Conservation (phyloP, 164 flowering plant genomes). For the Buxus sempervirens region DNA sequence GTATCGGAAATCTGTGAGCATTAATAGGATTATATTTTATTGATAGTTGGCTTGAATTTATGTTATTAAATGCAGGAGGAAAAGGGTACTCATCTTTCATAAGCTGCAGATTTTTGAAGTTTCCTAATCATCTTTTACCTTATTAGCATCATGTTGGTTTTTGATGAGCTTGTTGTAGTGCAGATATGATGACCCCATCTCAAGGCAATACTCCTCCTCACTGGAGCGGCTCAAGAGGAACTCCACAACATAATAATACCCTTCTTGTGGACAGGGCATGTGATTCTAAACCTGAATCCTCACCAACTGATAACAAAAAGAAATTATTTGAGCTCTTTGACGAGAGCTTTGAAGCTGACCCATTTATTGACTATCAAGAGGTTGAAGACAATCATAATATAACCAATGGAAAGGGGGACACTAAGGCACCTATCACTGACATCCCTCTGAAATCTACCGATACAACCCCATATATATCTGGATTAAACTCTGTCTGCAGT, state of each 20-base stretch:
- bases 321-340: conserved; percentile 61
- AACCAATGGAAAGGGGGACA: conserved; percentile 16
- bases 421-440: conserved; percentile 14
- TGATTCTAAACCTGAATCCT: conserved; percentile 24
- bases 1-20: neutral
- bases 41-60: neutral
- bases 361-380: conserved; percentile 10
- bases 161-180: conserved; percentile 12
- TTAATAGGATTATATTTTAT: neutral
- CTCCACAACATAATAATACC: conserved; percentile 30
- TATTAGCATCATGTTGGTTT: neutral
- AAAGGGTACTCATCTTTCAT: neutral
- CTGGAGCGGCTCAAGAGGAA: conserved; percentile 24
- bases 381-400: conserved; percentile 15
- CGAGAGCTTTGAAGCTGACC: conserved; percentile 40
- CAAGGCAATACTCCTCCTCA: conserved; percentile 56
- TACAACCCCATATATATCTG: conserved; percentile 38
- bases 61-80: neutral
- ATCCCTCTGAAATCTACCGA: conserved; percentile 30
- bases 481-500: conserved; percentile 30
- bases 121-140: neutral
- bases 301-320: conserved; percentile 57
- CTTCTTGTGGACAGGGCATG: conserved; percentile 17
- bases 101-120: neutral
- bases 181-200: conserved; percentile 89